Evolutionary conservation across 352 stramenopile species (phyloP).

Genomic region (Phytopythium montanum): DNA sequence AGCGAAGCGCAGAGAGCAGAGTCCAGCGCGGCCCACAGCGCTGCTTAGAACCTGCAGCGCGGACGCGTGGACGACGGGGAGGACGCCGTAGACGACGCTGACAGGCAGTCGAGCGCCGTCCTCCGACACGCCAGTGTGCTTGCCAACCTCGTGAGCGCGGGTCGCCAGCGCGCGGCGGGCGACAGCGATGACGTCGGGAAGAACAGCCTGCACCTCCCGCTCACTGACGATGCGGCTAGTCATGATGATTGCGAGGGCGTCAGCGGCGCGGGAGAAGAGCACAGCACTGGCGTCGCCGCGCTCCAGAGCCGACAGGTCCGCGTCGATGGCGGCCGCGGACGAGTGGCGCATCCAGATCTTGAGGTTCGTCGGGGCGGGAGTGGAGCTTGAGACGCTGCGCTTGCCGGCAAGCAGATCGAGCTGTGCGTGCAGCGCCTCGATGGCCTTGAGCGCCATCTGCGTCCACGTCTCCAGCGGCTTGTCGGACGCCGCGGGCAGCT

Average conservation of each 20-base stretch:
- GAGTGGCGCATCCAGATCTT: constrained; percentile 65
- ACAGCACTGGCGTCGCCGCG: constrained; percentile 39
- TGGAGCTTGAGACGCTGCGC: constrained; percentile 13
- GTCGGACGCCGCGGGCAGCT: constrained; percentile 58
- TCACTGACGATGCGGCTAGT: constrained; percentile 59
- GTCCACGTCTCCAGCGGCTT: constrained; percentile 61
- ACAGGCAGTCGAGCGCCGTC: constrained; percentile 68
- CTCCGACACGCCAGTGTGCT: constrained; percentile 77
- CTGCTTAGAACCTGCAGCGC: constrained; percentile 37
- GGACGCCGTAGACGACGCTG: constrained; percentile 68
- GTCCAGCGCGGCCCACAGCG: constrained; percentile 36
- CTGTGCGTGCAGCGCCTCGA: constrained; percentile 62
- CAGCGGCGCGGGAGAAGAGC: constrained; percentile 34
- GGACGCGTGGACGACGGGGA: constrained; percentile 55
- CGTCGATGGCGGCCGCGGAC: constrained; percentile 15
- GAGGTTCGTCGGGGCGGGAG: constrained; percentile 24
- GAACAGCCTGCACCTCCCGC: constrained; percentile 66
- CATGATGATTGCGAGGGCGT: constrained; percentile 40
- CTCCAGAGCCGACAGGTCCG: constrained; percentile 47
- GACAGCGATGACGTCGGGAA: constrained; percentile 49
- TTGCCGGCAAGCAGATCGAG: constrained; percentile 66
- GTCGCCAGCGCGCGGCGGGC: constrained; percentile 57
- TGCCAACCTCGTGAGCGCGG: constrained; percentile 68
- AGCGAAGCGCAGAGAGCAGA: constrained; percentile 65
- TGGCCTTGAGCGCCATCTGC: constrained; percentile 52